Evolutionary conservation across 2,329 filamentous ascomycete genomes (phyloP).

Genomic region (Aspergillus alliaceus): DNA sequence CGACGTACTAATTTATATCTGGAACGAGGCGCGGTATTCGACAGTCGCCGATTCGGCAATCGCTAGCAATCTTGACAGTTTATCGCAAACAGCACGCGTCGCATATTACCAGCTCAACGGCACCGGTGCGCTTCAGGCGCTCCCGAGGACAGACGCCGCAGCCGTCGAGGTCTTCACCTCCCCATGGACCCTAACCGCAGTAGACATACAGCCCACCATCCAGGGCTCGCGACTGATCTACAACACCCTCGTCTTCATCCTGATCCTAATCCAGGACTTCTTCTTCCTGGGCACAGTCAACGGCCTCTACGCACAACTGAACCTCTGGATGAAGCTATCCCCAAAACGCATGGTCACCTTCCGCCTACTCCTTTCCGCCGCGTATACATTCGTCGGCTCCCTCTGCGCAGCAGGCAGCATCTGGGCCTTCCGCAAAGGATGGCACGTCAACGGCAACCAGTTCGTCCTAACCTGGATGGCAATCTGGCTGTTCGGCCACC

Average conservation of each 20-base stretch:
- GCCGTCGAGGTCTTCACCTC: conserved; percentile 38
- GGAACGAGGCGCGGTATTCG: conserved; percentile 49
- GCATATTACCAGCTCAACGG: conserved; percentile 37
- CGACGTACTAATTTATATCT: conserved; percentile 42
- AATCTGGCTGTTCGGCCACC: conserved; percentile 47
- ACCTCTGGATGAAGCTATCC: conserved; percentile 36
- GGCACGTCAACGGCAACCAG: conserved; percentile 42
- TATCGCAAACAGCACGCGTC: conserved; percentile 34
- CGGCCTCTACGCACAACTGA: conserved; percentile 41
- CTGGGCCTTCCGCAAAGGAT: conserved; percentile 46
- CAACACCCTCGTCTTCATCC: conserved; percentile 47
- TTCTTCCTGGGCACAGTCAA: conserved; percentile 50
- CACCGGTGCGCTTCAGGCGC: conserved; percentile 24
- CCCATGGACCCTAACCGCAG: conserved; percentile 37
- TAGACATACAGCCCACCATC: conserved; percentile 43
- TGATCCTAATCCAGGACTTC: conserved; percentile 51
- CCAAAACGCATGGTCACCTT: conserved; percentile 32
- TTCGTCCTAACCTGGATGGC: conserved; percentile 47
- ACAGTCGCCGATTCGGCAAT: conserved; percentile 38
- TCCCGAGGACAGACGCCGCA: conserved; percentile 23
- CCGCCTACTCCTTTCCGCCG: conserved; percentile 34
- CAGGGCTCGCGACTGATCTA: conserved; percentile 47
- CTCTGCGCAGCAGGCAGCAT: conserved; percentile 43
- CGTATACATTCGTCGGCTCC: conserved; percentile 44
- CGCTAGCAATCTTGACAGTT: conserved; percentile 28